Evolutionary conservation across 2,329 filamentous ascomycete genomes (phyloP), one percentile per base, ranked within the genome.

Genomic region (Cercospora sp.): DNA sequence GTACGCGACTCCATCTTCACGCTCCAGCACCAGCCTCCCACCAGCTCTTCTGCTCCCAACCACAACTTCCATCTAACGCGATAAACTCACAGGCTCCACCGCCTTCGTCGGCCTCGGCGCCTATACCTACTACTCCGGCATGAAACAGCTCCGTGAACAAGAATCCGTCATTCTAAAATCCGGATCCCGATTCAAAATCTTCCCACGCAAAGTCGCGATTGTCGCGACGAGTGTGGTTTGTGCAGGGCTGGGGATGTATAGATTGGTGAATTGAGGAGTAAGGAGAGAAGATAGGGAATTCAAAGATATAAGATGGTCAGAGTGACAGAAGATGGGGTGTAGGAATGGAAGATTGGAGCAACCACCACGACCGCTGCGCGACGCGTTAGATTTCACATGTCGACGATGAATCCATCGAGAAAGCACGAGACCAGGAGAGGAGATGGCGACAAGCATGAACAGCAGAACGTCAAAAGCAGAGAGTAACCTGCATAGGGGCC

Each of bases 41-140:
- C n/a, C n/a, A n/a, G n/a, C n/a, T n/a, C n/a, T n/a, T n/a, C n/a
- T n/a, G n/a, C n/a, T n/a, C n/a, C 16, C 28, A 42, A 26, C 23
- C 23, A 39, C 36, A 39, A n/a, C 18, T 12, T 23, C 45, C 45
- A 26, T 51, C 45, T 51, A 13, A 51, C 20, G n/a, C 8, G 0
- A n/a, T 3, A 2, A 3, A 1, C 3, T 39, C n/a, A 5, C 67
- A 83, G 82, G 82, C 58, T 81, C 77, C 59, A 78, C 77, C 55
- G 82, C 78, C 0, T 84, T 84, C 73, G 75, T 81, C 45, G 81
- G 81, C 33, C 79, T 84, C 59, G 83, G 83, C 64, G 77, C 79
- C 26, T 84, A 82, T 75, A 81, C 79, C 5, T 83, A 83, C 73
- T 72, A 79, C 39, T 82, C 81, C 2, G 82, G 82, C 5, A 81